Evolutionary conservation across 2,329 filamentous ascomycete genomes (phyloP).

Genomic region (Sphaerulina populicola): DNA sequence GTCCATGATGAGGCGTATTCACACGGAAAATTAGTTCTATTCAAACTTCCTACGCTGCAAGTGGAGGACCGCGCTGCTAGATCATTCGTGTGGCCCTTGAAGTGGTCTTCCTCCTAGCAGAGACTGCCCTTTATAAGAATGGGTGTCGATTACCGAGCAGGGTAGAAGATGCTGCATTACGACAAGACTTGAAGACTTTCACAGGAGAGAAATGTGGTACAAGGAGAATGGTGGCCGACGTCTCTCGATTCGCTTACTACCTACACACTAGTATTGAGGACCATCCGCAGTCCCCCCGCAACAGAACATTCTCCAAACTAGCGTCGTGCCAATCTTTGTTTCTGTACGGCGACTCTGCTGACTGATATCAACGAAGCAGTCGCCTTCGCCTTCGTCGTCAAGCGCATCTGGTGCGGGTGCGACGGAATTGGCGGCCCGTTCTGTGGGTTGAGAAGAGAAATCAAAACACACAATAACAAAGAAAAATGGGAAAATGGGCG

Average conservation of each 20-base stretch:
- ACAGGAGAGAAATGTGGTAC: not conserved
- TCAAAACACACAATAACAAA: conserved; percentile 6
- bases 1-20: too few species aligned
- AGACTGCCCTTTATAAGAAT: too few species aligned
- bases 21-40: too few species aligned
- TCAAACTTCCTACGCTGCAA: too few species aligned
- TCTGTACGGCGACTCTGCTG: not conserved
- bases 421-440: conserved; percentile 12
- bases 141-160: too few species aligned
- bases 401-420: conserved; percentile 7
- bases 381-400: conserved; percentile 13
- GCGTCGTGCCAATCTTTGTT: conserved; percentile 13
- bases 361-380: not conserved
- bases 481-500: conserved; percentile 17
- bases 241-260: conserved; percentile 7
- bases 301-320: conserved; percentile 12
- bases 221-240: conserved; percentile 8
- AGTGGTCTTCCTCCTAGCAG: too few species aligned
- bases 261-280: conserved; percentile 13
- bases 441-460: conserved; percentile 8
- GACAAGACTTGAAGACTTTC: too few species aligned
- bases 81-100: too few species aligned
- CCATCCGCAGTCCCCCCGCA: conserved; percentile 11
- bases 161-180: too few species aligned
- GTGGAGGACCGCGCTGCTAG: too few species aligned